Evolutionary conservation across 2,329 filamentous ascomycete genomes (phyloP).

Genomic region (Hymenoscyphus fraxineus): DNA sequence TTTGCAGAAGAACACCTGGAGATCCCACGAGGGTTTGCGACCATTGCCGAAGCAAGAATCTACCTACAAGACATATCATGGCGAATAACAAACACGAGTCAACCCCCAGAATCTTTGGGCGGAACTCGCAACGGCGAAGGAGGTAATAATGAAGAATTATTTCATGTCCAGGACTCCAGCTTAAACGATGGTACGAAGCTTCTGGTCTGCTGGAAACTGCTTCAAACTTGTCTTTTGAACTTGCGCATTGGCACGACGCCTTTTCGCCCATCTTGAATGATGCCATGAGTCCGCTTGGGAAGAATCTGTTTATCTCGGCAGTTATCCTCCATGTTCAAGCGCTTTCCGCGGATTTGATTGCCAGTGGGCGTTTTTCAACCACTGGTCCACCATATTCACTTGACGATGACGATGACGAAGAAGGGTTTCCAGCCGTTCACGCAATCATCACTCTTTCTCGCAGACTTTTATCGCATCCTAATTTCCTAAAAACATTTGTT

Average conservation of each 20-base stretch:
- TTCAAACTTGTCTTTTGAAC: conserved; percentile 12
- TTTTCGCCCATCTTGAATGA: conserved; percentile 23
- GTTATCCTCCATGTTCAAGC: conserved; percentile 24
- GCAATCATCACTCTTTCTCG: conserved; percentile 11
- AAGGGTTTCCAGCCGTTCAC: conserved; percentile 8
- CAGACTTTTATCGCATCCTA: conserved; percentile 9
- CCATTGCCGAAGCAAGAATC: conserved; percentile 13
- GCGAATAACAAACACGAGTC: conserved; percentile 4
- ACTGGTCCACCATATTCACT: not conserved
- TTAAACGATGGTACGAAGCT: conserved; percentile 16
- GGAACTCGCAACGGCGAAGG: not conserved
- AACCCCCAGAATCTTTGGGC: conserved; percentile 4
- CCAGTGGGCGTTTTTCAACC: conserved; percentile 1
- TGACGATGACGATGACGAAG: not conserved
- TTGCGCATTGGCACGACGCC: conserved; percentile 26
- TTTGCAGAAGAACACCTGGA: conserved; percentile 13
- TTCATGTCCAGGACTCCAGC: conserved; percentile 9
- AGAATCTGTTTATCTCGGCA: conserved; percentile 20
- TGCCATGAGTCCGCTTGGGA: conserved; percentile 19
- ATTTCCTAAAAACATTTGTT: conserved; percentile 19
- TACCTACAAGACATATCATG: conserved; percentile 16
- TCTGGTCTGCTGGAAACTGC: conserved; percentile 9
- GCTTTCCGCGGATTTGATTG: conserved; percentile 11
- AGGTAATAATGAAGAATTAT: not conserved
- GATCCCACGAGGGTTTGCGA: conserved; percentile 13